A percentile compares a stretch with the other conserved stretches of the same genome.
Evolutionary conservation across 106 monocot genomes (phyloP).

Genomic region (Acorus calamus): DNA sequence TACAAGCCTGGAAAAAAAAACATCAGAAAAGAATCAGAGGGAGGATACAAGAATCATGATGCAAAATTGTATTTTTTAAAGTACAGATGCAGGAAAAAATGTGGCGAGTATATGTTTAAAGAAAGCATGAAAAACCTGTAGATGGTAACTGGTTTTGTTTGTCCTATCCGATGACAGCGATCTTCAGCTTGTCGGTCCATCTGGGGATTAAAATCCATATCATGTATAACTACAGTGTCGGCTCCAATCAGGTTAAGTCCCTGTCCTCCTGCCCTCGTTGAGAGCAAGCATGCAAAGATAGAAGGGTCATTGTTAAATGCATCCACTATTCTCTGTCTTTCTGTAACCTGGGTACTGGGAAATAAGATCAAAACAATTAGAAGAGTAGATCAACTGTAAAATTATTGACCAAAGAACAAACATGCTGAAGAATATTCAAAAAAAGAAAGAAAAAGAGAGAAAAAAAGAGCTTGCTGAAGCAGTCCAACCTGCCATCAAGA

Average conservation of each 20-base stretch:
- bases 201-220: slow-evolving; percentile 99
- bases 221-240: slow-evolving; percentile 98
- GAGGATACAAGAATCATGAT: too few relatives aligned
- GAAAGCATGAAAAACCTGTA: slow-evolving; percentile 46
- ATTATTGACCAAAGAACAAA: not conserved
- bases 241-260: slow-evolving; percentile 96
- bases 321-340: slow-evolving; percentile 89
- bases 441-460: too few relatives aligned
- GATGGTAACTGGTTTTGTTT: slow-evolving; percentile 80
- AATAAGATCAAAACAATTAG: slow-evolving; percentile 4
- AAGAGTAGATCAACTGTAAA: not conserved
- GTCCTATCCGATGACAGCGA: slow-evolving; percentile 94
- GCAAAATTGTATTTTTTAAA: too few relatives aligned
- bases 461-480: too few relatives aligned
- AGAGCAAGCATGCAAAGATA: slow-evolving; percentile 93
- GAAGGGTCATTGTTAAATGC: slow-evolving; percentile 86
- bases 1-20: slow-evolving; percentile 53
- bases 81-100: too few relatives aligned
- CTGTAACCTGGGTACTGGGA: slow-evolving; percentile 76
- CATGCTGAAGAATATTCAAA: too few relatives aligned
- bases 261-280: slow-evolving; percentile 95
- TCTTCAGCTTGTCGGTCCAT: slow-evolving; percentile 98
- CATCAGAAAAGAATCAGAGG: too few relatives aligned
- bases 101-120: too few relatives aligned
- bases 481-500: slow-evolving; percentile 75